phyloP scores from a whole-genome alignment of 2,329 filamentous ascomycete genomes.

The Fusarium pininemorale region DNA sequence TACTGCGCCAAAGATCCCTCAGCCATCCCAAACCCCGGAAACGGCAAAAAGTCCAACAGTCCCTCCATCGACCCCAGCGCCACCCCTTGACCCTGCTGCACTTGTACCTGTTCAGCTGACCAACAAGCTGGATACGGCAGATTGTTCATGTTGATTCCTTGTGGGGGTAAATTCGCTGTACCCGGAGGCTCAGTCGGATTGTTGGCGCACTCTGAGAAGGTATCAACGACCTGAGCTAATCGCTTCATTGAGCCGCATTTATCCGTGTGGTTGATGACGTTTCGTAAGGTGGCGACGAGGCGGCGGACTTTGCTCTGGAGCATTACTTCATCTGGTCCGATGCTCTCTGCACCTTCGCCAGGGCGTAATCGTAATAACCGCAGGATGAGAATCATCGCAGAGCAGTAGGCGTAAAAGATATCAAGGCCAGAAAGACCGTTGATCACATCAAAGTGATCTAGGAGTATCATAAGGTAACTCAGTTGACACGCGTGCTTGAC shows the following conservation, averaged over 20 bases:
- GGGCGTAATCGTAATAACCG: constrained; percentile 16
- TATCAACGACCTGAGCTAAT: constrained; percentile 41
- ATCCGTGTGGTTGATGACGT: constrained; percentile 36
- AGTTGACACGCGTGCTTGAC: constrained; percentile 47
- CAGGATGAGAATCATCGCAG: constrained; percentile 42
- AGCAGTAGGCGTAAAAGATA: constrained; percentile 49
- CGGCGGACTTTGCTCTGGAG: constrained; percentile 16
- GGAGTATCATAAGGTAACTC: constrained; percentile 44
- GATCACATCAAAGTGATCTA: constrained; percentile 46
- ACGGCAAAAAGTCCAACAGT: constrained; percentile 19
- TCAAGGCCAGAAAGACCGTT: constrained; percentile 49
- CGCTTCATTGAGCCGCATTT: constrained; percentile 45
- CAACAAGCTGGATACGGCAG: not conserved
- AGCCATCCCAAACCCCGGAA: constrained; percentile 1
- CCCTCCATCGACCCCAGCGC: constrained; percentile 28
- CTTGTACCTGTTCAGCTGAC: constrained; percentile 1
- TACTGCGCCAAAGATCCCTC: constrained; percentile 26
- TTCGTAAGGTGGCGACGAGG: constrained; percentile 20
- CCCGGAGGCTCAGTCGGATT: constrained; percentile 6
- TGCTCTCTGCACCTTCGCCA: not conserved
- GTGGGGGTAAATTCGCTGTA: not conserved
- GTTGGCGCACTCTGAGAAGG: constrained; percentile 41
- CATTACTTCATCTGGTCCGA: not conserved
- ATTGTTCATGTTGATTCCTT: not conserved
- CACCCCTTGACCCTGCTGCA: not conserved